Percentiles rank a stretch among this genome's conserved stretches.
phyloP scores from a whole-genome alignment of 2,329 filamentous ascomycete genomes.

The Hypoxylon sp. region DNA sequence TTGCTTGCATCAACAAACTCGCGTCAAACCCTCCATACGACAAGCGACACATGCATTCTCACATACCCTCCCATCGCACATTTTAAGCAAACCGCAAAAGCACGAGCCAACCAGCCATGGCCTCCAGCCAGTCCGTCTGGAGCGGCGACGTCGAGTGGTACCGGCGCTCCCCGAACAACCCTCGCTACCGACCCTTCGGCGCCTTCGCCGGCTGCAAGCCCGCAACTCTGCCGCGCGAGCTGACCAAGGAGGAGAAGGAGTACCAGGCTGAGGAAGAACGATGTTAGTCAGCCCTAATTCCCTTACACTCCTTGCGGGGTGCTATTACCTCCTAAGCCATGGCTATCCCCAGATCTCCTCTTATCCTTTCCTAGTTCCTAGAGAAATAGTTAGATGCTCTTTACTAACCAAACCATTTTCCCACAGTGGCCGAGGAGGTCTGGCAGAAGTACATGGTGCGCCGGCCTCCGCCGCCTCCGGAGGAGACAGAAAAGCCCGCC shows the following conservation, averaged over 20 bases:
- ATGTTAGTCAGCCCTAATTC: background rate
- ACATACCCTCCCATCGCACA: background rate
- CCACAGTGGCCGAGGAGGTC: too few species aligned
- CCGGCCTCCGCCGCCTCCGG: too few species aligned
- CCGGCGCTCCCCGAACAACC: background rate
- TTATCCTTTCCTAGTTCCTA: too few species aligned
- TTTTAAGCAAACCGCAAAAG: background rate
- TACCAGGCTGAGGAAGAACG: background rate
- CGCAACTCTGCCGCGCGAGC: conserved; percentile 68
- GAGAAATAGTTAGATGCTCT: too few species aligned
- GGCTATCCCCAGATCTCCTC: background rate
- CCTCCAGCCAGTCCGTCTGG: conserved; percentile 3
- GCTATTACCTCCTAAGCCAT: too few species aligned
- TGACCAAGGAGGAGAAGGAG: conserved; percentile 57
- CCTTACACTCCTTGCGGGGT: too few species aligned
- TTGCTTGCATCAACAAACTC: background rate
- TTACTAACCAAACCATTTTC: too few species aligned
- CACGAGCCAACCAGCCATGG: conserved; percentile 12
- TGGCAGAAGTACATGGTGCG: too few species aligned
- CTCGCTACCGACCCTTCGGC: conserved; percentile 52
- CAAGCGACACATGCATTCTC: background rate
- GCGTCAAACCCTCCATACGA: background rate
- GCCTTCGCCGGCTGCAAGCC: conserved; percentile 68
- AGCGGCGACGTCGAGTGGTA: conserved; percentile 21
- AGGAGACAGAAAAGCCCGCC: background rate